Conservation (phyloP, 1,284 basidiomycete species). For the Heterobasidion parviporum region DNA sequence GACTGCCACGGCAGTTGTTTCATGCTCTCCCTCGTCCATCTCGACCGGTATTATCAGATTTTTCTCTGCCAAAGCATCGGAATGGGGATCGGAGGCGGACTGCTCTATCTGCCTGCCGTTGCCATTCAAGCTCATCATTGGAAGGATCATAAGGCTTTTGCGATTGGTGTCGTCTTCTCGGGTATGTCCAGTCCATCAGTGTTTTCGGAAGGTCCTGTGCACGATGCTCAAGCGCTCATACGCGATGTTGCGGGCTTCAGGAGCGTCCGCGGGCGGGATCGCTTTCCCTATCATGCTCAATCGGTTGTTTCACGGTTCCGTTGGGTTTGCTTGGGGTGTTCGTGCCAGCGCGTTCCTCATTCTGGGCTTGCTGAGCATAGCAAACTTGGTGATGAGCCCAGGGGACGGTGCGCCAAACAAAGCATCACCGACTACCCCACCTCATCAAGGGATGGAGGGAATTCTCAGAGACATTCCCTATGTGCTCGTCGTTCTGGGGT, state of each 20-base stretch:
- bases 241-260: conserved; percentile 13
- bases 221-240: background rate
- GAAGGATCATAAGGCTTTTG: conserved; percentile 6
- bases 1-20: conserved; percentile 18
- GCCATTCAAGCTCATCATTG: conserved; percentile 10
- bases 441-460: background rate
- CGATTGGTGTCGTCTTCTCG: conserved; percentile 13
- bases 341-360: background rate
- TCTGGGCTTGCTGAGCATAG: background rate
- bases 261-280: background rate
- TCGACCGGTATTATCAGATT: conserved; percentile 23
- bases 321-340: background rate
- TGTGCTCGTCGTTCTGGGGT: conserved; percentile 1
- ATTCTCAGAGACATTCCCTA: conserved; percentile 4
- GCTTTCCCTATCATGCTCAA: background rate
- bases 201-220: background rate
- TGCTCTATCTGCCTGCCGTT: conserved; percentile 20
- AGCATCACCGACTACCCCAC: background rate
- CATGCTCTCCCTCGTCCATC: conserved; percentile 25
- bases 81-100: conserved; percentile 31
- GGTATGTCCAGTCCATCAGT: background rate
- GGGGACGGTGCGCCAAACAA: background rate
- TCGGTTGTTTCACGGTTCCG: background rate
- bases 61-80: conserved; percentile 27
- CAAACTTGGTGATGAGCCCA: background rate